These are phyloP conservation scores for Blastomyces gilchristii DNA, from an alignment of 2,329 filamentous ascomycete genomes.

Conservation along the genomic window DNA sequence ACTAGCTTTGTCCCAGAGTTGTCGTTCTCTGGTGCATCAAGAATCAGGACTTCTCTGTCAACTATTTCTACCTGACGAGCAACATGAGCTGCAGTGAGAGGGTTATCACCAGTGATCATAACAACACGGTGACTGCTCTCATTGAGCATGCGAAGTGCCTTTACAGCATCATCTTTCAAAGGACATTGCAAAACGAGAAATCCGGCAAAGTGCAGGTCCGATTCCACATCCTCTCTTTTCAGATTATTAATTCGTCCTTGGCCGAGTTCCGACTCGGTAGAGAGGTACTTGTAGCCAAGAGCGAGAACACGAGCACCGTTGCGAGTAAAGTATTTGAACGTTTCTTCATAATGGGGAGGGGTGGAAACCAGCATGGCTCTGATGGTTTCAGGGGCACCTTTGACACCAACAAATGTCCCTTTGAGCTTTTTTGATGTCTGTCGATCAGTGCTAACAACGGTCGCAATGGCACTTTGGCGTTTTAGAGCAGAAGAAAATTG, in stretches of 20 bases:
- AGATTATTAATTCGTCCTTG: slow-evolving; percentile 82
- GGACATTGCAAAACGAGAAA: slow-evolving; percentile 94
- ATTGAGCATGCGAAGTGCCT: slow-evolving; percentile 91
- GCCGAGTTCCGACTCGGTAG: slow-evolving; percentile 68
- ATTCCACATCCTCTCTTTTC: slow-evolving; percentile 85
- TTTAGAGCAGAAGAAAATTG: slow-evolving; percentile 96
- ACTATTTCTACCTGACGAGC: slow-evolving; percentile 95
- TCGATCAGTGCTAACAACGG: slow-evolving; percentile 60
- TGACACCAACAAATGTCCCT: slow-evolving; percentile 87
- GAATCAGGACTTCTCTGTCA: slow-evolving; percentile 84
- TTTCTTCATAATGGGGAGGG: slow-evolving; percentile 88
- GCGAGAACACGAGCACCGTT: slow-evolving; percentile 91
- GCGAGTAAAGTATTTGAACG: slow-evolving; percentile 94
- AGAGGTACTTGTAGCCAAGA: slow-evolving; percentile 86
- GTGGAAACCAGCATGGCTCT: slow-evolving; percentile 78
- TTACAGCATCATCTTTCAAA: slow-evolving; percentile 89
- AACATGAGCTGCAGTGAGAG: slow-evolving; percentile 90
- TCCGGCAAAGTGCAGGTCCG: slow-evolving; percentile 75
- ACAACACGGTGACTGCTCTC: slow-evolving; percentile 97
- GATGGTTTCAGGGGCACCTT: slow-evolving; percentile 95
- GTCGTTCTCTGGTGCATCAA: slow-evolving; percentile 89
- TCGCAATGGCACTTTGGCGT: slow-evolving; percentile 88
- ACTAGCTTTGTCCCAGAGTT: slow-evolving; percentile 69
- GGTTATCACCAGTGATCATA: slow-evolving; percentile 99
- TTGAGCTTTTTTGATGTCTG: slow-evolving; percentile 65